Evolutionary conservation across 176 grass and related monocot genomes (phyloP), one percentile per base, ranked within the genome.

Genomic region (Carex pumila): DNA sequence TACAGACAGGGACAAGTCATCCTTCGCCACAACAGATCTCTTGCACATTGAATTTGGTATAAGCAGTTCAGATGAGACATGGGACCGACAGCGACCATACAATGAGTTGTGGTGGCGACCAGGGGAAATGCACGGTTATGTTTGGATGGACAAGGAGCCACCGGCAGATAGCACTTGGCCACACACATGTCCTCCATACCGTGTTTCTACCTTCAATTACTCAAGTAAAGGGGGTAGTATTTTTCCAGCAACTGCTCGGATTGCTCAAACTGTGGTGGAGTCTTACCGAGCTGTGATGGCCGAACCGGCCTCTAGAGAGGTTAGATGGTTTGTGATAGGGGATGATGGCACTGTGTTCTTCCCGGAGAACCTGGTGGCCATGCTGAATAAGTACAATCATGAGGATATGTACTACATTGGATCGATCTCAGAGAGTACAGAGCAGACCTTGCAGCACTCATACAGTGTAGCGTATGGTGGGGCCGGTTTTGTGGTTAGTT

Each of bases 331-430:
- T 84, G 92, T 94, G 65, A 94, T 94, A 88, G 94, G 94, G 18
- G 94, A 97, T 85, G 94, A 97, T 86, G 88, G 92, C 87, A 97
- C 94, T 7, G 77, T 97, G 31, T 94, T 97, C 92, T 97, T 97
- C 90, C 88, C 87, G 37, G 90, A 97, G 30, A 97, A 97, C 84
- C 87, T 97, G 32, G 87, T 91, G 72, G 83, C 90, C 6, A 83
- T 88, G 89, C 92, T 97, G 87, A 56, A 85, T 39, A 97, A 97
- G 81, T 97, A 97, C 84, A 79, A 97, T 84, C 89, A 97, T 81
- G 65, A 88, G 81, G 89, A 97, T 83, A 88, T 97, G 90, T 91
- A 92, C 81, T 97, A 97, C 84, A 83, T 97, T 15, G 94, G 94
- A 81, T 89, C 92, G 43, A 61, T 91, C 30, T 97, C 94, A 65